A percentile compares a stretch with the other conserved stretches of the same genome.
phyloP scores from a whole-genome alignment of 257 asterid species.

The Phtheirospermum japonicum region DNA sequence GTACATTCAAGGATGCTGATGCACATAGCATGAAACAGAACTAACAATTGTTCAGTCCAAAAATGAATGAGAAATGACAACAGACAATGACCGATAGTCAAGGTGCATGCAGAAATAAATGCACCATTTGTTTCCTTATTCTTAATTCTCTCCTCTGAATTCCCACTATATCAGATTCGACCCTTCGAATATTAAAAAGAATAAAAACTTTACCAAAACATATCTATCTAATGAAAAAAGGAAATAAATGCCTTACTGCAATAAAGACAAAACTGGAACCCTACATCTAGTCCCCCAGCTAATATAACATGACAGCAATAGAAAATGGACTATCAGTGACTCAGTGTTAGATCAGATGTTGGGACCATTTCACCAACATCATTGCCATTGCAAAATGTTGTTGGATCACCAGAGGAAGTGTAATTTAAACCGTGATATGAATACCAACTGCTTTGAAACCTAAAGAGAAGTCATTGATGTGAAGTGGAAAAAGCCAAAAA shows the following conservation, averaged over 20 bases:
- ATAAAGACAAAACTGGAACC: background rate
- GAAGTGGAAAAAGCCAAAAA: background rate
- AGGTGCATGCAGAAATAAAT: background rate
- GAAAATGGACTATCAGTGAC: too few relatives aligned
- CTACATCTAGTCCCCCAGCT: background rate
- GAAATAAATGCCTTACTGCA: background rate
- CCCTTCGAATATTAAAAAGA: background rate
- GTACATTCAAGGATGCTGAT: constrained; percentile 20
- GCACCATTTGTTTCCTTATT: too few relatives aligned
- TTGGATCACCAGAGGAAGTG: constrained; percentile 7
- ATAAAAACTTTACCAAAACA: background rate
- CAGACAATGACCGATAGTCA: background rate
- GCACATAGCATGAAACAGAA: constrained; percentile 18
- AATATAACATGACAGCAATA: constrained; percentile 2
- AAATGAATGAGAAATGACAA: background rate
- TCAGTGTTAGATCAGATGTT: background rate
- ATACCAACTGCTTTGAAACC: background rate
- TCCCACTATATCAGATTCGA: too few relatives aligned
- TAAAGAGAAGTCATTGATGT: background rate
- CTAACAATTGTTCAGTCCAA: constrained; percentile 16
- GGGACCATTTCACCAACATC: constrained; percentile 11
- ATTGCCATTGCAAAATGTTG: constrained; percentile 6
- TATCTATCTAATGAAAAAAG: background rate
- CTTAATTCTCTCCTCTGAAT: too few relatives aligned
- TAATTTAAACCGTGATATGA: constrained; percentile 1